These are phyloP conservation scores for Cercophora scortea DNA, from an alignment of 495 filamentous ascomycete genomes.

Conservation along the genomic window DNA sequence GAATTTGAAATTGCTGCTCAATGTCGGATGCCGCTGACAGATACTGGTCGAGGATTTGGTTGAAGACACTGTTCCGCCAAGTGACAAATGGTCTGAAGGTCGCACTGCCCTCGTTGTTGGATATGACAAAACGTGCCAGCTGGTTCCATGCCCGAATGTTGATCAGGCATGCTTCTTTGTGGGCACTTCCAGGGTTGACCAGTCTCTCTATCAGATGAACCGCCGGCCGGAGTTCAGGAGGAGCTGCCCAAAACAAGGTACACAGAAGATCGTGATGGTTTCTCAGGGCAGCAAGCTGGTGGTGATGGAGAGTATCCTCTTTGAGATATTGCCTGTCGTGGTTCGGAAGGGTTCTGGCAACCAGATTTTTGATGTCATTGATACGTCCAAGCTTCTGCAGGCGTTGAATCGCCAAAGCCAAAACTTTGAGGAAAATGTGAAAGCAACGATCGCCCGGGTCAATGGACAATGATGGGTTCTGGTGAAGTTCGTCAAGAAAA, in stretches of 20 bases:
- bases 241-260: conserved; percentile 80
- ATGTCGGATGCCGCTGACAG: conserved; percentile 40
- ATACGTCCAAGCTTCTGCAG: conserved; percentile 49
- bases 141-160: conserved; percentile 76
- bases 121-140: conserved; percentile 67
- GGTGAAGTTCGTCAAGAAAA: conserved; percentile 69
- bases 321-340: conserved; percentile 82
- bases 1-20: conserved; percentile 34
- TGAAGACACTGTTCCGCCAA: conserved; percentile 58
- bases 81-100: conserved; percentile 51
- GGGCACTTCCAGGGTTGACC: conserved; percentile 70
- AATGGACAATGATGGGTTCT: conserved; percentile 51
- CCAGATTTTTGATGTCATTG: conserved; percentile 69
- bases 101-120: conserved; percentile 43
- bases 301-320: conserved; percentile 62
- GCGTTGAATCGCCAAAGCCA: conserved; percentile 60
- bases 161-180: conserved; percentile 78
- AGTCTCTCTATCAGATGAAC: conserved; percentile 66
- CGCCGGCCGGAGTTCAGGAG: conserved; percentile 59
- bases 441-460: conserved; percentile 75
- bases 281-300: conserved; percentile 75
- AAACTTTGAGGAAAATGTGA: conserved; percentile 82
- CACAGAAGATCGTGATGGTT: conserved; percentile 93
- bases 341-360: conserved; percentile 78
- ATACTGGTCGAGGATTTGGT: conserved; percentile 42